Percentiles rank a stretch among this genome's conserved stretches.
Evolutionary conservation across 2,329 filamentous ascomycete genomes (phyloP).

Genomic region (Fusarium tjaetaba): DNA sequence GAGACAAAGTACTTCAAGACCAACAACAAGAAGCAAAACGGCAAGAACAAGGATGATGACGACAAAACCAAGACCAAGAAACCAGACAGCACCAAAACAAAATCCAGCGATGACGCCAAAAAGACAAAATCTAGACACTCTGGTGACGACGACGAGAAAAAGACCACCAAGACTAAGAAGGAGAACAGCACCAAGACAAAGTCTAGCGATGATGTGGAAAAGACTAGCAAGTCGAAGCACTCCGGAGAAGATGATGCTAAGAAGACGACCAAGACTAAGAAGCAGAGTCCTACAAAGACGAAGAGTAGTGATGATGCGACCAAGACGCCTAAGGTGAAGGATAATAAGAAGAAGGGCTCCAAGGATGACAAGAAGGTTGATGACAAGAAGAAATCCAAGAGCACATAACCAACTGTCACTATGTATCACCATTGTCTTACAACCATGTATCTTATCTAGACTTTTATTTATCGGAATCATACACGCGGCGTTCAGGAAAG

Average conservation of each 20-base stretch:
- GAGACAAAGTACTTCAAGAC: background rate
- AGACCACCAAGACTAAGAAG: background rate
- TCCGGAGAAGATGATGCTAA: background rate
- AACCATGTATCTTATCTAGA: background rate
- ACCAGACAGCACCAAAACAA: background rate
- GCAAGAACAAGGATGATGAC: background rate
- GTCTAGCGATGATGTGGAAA: background rate
- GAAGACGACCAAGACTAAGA: background rate
- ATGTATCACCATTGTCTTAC: background rate
- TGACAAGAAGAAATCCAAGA: background rate
- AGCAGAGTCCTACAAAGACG: background rate
- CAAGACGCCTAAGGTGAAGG: background rate
- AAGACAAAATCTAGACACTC: background rate
- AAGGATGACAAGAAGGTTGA: background rate
- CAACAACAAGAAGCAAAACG: slow-evolving; percentile 7
- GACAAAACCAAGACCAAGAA: background rate
- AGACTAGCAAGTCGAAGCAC: background rate
- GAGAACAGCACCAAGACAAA: background rate
- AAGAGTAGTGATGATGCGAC: background rate
- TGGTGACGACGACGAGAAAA: background rate
- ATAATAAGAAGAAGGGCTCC: background rate
- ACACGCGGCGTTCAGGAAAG: background rate
- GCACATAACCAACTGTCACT: background rate
- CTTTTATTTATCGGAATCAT: background rate
- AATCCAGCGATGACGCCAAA: background rate